Conservation (phyloP, 371 early-diverging fungal genomes). For the Zychaea mexicana region DNA sequence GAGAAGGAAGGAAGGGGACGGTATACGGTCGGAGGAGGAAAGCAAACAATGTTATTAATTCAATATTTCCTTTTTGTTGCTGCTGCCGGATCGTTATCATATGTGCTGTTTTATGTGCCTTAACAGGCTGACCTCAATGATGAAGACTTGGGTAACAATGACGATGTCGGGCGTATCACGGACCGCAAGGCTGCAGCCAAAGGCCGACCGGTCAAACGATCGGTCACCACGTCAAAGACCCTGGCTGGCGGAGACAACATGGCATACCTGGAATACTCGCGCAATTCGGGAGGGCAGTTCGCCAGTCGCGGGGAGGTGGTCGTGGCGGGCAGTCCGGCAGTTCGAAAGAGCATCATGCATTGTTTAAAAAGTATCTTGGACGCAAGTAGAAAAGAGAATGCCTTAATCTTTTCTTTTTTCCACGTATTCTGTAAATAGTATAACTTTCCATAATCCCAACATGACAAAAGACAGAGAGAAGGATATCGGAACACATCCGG, state of each 20-base stretch:
- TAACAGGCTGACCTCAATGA: conserved; percentile 64
- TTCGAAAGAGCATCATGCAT: conserved; percentile 63
- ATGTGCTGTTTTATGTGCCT: neutral
- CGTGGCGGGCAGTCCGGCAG: conserved; percentile 36
- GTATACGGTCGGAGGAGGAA: too few species aligned
- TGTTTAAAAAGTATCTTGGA: conserved; percentile 71
- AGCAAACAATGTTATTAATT: conserved; percentile 18
- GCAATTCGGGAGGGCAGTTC: conserved; percentile 44
- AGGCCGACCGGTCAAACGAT: conserved; percentile 38
- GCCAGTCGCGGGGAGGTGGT: conserved; percentile 28
- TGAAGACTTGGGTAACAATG: conserved; percentile 45
- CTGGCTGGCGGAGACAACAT: conserved; percentile 92
- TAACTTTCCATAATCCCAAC: too few species aligned
- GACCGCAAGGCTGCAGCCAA: conserved; percentile 47
- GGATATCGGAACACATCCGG: neutral
- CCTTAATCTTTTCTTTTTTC: neutral
- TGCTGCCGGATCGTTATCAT: too few species aligned
- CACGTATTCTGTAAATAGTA: too few species aligned
- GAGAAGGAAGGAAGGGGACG: conserved; percentile 31
- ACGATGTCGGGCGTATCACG: conserved; percentile 48
- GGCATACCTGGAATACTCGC: conserved; percentile 89
- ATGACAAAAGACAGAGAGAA: too few species aligned
- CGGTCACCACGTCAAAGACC: conserved; percentile 72
- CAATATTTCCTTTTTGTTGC: too few species aligned
- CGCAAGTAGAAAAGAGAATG: conserved; percentile 28